Evolutionary conservation across 2,329 filamentous ascomycete species (phyloP), one percentile per base, ranked within the genome.

Genomic region (Coniella vitis): DNA sequence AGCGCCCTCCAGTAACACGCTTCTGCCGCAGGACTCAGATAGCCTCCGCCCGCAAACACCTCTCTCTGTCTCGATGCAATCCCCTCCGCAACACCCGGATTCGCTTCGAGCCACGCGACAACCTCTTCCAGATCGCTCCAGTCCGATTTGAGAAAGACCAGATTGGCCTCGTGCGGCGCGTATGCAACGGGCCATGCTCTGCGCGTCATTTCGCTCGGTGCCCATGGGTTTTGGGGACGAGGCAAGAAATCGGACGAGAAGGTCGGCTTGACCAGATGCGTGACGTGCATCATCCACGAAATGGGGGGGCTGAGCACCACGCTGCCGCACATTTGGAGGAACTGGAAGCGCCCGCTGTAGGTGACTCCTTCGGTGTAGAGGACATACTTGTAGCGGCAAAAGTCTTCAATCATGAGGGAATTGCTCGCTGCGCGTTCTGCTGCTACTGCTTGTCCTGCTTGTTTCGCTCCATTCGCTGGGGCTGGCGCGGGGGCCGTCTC

Each of bases 331-430:
- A 75, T 68, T 60, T 72, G 72, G 58, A 76, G 68, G 56, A 71
- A 76, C 52, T 70, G 71, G 49, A 78, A 69, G 12, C 74, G 68
- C 1, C 74, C 74, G 47, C 67, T 72, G 61, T 78, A 78, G 4
- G 72, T 69, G n/a, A 78, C 63, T 5, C 74, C 74, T 62, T 78
- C 74, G 7, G 74, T 76, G 59, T 77, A 70, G 21, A 77, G 60
- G 37, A 78, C 63, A 59, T 76, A 77, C 47, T 68, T 70, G 60
- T 74, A 73, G 47, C 62, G 61, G 60, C 75, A 78, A 53, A 78
- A 78, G 40, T 73, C 73, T 53, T 73, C 67, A 55, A 78, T 72
- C 8, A 56, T 52, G 9, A 78, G 55, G 8, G 68, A 67, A 61
- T 78, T 78, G 52, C 47, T 61, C 13, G 65, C 65, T 49, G 66